Evolutionary conservation across 345 rosid species (phyloP).

Genomic region (Abelmoschus esculentus): DNA sequence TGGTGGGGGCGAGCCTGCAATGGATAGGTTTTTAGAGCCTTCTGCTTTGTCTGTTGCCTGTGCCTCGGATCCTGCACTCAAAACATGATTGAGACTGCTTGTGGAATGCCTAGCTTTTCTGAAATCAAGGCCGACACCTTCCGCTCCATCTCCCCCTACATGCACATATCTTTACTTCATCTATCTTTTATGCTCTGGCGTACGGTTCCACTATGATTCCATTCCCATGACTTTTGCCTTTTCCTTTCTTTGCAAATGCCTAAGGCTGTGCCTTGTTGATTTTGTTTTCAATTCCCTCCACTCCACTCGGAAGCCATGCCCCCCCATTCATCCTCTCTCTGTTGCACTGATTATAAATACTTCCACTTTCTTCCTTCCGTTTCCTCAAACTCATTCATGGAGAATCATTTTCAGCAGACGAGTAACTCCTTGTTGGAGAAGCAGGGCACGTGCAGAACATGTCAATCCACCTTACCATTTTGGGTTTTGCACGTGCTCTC

Average conservation of each 20-base stretch:
- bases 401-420: not conserved
- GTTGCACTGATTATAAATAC: not conserved
- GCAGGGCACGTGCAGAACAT: constrained; percentile 97
- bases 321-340: not conserved
- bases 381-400: not conserved
- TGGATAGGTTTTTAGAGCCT: not conserved
- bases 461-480: not conserved
- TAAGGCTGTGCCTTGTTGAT: no score
- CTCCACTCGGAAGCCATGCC: no score
- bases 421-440: constrained; percentile 84
- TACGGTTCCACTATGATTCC: not conserved
- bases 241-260: not conserved
- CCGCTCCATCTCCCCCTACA: not conserved
- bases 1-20: not conserved
- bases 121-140: not conserved
- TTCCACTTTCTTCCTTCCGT: not conserved
- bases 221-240: not conserved
- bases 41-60: not conserved
- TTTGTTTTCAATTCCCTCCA: no score
- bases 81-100: not conserved
- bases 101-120: not conserved
- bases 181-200: not conserved
- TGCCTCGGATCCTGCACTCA: not conserved
- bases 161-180: not conserved
- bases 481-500: not conserved